phyloP scores from a whole-genome alignment of 2,329 filamentous ascomycete genomes.

The Calonectria henricotiae region DNA sequence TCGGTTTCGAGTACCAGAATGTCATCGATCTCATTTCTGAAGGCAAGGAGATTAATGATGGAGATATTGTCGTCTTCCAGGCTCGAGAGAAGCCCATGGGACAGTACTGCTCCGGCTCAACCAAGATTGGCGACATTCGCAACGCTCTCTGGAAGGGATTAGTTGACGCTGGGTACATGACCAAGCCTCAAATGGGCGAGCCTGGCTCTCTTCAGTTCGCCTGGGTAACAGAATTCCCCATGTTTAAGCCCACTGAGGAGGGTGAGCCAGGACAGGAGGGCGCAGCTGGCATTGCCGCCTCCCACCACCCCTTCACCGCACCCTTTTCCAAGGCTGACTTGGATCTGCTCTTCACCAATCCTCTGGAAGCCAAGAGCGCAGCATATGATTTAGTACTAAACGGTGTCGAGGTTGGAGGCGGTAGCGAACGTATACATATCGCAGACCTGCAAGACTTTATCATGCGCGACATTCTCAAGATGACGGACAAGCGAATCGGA shows the following conservation, averaged over 20 bases:
- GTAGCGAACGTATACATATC: slow-evolving; percentile 92
- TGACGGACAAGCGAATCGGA: slow-evolving; percentile 79
- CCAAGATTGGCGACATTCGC: slow-evolving; percentile 80
- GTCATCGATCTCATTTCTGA: slow-evolving; percentile 58
- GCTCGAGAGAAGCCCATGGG: slow-evolving; percentile 80
- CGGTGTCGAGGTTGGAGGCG: slow-evolving; percentile 93
- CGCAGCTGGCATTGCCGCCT: slow-evolving; percentile 84
- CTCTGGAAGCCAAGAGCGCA: slow-evolving; percentile 82
- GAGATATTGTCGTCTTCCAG: slow-evolving; percentile 87
- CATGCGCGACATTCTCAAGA: slow-evolving; percentile 86
- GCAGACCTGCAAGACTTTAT: slow-evolving; percentile 88
- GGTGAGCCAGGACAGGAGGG: slow-evolving; percentile 86
- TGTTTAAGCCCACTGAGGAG: slow-evolving; percentile 84
- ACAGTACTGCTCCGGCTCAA: slow-evolving; percentile 72
- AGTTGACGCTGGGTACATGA: slow-evolving; percentile 74
- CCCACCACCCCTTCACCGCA: slow-evolving; percentile 96
- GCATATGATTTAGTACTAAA: slow-evolving; percentile 98
- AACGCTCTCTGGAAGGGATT: slow-evolving; percentile 79
- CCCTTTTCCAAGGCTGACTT: slow-evolving; percentile 82
- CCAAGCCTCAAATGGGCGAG: slow-evolving; percentile 58
- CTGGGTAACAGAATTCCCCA: slow-evolving; percentile 93
- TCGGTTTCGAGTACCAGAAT: slow-evolving; percentile 79
- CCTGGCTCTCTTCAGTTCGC: slow-evolving; percentile 75
- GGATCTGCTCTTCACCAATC: slow-evolving; percentile 80
- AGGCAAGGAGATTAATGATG: slow-evolving; percentile 67